Conservation (phyloP, 139 green algal genomes). For the Spirogloea muscicola region DNA sequence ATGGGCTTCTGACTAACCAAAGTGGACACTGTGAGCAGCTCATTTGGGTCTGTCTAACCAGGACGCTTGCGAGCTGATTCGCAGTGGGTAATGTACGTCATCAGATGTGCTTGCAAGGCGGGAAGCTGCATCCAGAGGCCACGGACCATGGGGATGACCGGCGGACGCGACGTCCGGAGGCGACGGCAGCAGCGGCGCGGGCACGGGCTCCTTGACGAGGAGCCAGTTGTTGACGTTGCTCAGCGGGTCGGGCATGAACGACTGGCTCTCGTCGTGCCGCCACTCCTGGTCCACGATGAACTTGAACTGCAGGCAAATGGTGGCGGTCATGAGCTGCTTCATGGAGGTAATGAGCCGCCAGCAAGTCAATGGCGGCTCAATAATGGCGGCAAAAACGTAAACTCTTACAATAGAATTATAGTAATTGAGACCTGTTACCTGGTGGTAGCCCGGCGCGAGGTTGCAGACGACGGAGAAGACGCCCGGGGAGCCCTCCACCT, state of each 20-base stretch:
- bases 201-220: conserved; percentile 21
- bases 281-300: conserved; percentile 99
- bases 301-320: conserved; percentile 82
- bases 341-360: background rate
- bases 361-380: too few species aligned
- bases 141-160: too few species aligned
- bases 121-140: too few species aligned
- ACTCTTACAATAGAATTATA: background rate
- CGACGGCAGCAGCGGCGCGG: background rate
- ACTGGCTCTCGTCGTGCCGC: conserved; percentile 92
- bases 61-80: too few species aligned
- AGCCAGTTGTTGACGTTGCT: conserved; percentile 97
- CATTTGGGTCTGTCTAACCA: too few species aligned
- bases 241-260: conserved; percentile 95
- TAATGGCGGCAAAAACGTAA: too few species aligned
- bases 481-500: conserved; percentile 6
- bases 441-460: conserved; percentile 42
- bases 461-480: conserved; percentile 33
- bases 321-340: background rate
- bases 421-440: conserved; percentile 38
- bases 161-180: too few species aligned
- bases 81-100: too few species aligned
- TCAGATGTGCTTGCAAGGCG: background rate
- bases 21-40: too few species aligned
- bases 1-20: too few species aligned